Percentiles rank a stretch among this genome's conserved stretches.
Conservation (phyloP, 306 rosid species). For the Sechiopsis laciniata region DNA sequence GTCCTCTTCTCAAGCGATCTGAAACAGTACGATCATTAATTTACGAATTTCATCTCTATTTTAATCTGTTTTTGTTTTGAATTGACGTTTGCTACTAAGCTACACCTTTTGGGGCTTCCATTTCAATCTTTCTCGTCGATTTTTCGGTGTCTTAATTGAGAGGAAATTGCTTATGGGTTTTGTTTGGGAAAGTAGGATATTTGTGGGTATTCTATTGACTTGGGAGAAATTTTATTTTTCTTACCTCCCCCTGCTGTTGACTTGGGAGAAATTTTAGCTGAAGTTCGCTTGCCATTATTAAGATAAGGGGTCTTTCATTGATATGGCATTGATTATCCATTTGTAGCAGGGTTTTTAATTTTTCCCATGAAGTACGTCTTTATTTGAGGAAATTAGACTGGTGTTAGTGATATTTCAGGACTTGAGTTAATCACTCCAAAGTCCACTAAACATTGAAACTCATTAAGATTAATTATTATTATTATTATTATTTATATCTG, state of each 20-base stretch:
- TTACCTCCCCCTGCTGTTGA: neutral
- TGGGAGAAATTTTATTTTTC: too few relatives aligned
- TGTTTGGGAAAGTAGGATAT: too few relatives aligned
- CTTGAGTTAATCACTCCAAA: neutral
- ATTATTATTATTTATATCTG: too few relatives aligned
- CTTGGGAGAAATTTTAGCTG: neutral
- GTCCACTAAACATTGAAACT: neutral
- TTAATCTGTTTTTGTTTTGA: constrained; percentile 13
- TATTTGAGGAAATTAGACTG: neutral
- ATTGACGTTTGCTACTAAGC: neutral
- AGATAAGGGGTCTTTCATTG: neutral
- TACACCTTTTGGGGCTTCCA: neutral
- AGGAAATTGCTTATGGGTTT: neutral
- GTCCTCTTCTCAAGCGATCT: constrained; percentile 98
- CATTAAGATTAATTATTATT: neutral
- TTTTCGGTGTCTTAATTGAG: neutral
- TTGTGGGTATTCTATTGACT: too few relatives aligned
- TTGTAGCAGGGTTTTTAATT: neutral
- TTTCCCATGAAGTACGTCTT: too few relatives aligned
- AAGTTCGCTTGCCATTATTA: neutral
- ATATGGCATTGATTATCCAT: neutral
- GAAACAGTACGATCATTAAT: constrained; percentile 58
- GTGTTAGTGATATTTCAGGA: neutral
- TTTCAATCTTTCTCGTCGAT: constrained; percentile 11
- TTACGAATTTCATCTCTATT: neutral